These are phyloP conservation scores for Schizophyllum commune DNA, from an alignment of 1,284 basidiomycete species.

Conservation along the genomic window DNA sequence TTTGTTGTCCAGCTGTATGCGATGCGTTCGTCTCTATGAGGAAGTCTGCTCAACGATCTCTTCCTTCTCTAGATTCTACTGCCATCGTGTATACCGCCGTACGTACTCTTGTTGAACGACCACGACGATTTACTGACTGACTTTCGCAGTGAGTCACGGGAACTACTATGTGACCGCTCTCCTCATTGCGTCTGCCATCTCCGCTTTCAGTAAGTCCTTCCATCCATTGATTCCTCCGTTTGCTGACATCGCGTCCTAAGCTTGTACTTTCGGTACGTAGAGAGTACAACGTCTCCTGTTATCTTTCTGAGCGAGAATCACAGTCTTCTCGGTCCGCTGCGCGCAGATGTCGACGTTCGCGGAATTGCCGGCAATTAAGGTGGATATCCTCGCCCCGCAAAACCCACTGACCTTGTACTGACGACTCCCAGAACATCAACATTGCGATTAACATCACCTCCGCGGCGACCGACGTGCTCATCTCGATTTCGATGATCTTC, in stretches of 20 bases:
- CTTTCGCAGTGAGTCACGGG: not conserved
- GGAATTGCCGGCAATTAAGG: too few species aligned
- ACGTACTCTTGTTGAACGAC: not conserved
- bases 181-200: not conserved
- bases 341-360: too few species aligned
- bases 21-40: not conserved
- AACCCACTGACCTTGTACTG: too few species aligned
- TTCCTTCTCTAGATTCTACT: not conserved
- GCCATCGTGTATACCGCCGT: not conserved
- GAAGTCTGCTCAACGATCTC: not conserved
- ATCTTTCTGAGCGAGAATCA: too few species aligned
- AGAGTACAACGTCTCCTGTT: too few species aligned
- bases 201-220: not conserved
- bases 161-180: not conserved
- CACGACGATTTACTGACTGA: not conserved
- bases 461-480: not conserved
- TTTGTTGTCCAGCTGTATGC: not conserved
- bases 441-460: not conserved
- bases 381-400: too few species aligned
- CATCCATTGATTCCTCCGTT: not conserved
- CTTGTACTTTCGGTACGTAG: not conserved
- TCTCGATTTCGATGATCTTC: not conserved
- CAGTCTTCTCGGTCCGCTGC: too few species aligned
- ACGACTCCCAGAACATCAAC: not conserved
- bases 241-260: not conserved